Base-by-base conservation (phyloP, 805 yeast genomes). In the Saturnispora zaruensis region DNA sequence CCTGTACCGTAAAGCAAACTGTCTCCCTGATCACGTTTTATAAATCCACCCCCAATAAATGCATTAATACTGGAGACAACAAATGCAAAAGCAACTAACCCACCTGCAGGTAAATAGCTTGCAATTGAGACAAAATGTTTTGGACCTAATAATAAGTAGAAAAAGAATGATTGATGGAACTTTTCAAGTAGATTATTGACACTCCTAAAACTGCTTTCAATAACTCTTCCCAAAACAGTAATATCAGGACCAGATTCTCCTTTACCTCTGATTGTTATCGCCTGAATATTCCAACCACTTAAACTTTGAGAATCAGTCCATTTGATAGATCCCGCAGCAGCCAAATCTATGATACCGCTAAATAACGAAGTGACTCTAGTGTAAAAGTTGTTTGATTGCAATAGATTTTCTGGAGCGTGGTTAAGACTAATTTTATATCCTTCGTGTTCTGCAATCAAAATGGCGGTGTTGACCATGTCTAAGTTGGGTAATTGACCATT, bases 401-500 rank as follows among this genome's bases (percentile, higher is more conserved):
- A 59, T 50, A 77, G 74, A 5, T 70, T 69, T 36, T 66, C 66
- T 6, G 78, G 70, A 1, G 80, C 69, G 1, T 78, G 75, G 56
- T 89, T 95, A 41, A 91, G 66, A 14, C 86, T 74, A 5, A 83
- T 77, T 42, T 74, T 75, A 57, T 90, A 73, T 11, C 83, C 83
- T 67, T 90, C 97, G 59, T 87, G 88, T 53, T 79, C 79, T 5
- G 84, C 74, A 32, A 88, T 75, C 43, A 76, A 70, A n/a, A 81
- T 81, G 3, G 87, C 95, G 25, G 89, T 78, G 62, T 93, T 93
- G 44, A 93, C 69, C 50, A 93, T 68, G 67, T 93, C 99, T 59
- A 93, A 73, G 63, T 93, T 93, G 14, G 99, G 99, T 55, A 90
- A 73, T 66, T 89, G 97, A 20, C 99, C 99, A 61, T 93, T 93